Percentiles rank a stretch among this genome's conserved stretches.
Conservation (phyloP, 179 eudicot species). For the Beta macrorhiza region DNA sequence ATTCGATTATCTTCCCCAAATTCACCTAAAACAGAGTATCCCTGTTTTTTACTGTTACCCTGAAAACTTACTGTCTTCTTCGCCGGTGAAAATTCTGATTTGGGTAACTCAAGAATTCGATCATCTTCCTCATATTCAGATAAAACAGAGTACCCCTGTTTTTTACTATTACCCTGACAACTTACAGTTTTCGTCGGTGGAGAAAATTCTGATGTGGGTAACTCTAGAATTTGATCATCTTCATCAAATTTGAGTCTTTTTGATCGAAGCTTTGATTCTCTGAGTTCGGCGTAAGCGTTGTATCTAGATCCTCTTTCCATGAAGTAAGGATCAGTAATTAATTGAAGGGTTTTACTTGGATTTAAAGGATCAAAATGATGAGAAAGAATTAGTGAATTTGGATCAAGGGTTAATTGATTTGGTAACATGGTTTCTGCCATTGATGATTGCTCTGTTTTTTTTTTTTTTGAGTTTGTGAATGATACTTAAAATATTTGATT, state of each 20-base stretch:
- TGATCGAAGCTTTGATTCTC: conserved; percentile 50
- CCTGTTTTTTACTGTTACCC: not conserved
- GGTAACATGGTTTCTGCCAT: conserved; percentile 24
- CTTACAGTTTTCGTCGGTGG: conserved; percentile 31
- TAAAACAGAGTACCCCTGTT: not conserved
- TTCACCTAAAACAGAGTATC: not conserved
- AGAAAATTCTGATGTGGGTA: conserved; percentile 30
- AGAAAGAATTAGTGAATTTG: conserved; percentile 51
- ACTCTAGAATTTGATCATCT: conserved; percentile 21
- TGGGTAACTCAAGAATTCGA: conserved; percentile 24
- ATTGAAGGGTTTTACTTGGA: conserved; percentile 35
- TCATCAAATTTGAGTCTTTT: conserved; percentile 24
- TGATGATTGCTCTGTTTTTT: not conserved
- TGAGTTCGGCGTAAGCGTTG: conserved; percentile 47
- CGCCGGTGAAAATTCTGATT: conserved; percentile 28
- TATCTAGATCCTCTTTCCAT: conserved; percentile 62
- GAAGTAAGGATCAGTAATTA: conserved; percentile 40
- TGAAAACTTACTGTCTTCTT: conserved; percentile 35
- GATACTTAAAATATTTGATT: conserved; percentile 5
- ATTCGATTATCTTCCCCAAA: conserved; percentile 22
- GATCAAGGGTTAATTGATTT: conserved; percentile 39
- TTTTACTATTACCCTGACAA: conserved; percentile 19
- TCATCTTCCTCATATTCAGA: conserved; percentile 19
- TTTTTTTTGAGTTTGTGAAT: not conserved
- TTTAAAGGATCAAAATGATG: conserved; percentile 31